Conservation (phyloP, 257 asterid genomes). For the Datura wrightii region DNA sequence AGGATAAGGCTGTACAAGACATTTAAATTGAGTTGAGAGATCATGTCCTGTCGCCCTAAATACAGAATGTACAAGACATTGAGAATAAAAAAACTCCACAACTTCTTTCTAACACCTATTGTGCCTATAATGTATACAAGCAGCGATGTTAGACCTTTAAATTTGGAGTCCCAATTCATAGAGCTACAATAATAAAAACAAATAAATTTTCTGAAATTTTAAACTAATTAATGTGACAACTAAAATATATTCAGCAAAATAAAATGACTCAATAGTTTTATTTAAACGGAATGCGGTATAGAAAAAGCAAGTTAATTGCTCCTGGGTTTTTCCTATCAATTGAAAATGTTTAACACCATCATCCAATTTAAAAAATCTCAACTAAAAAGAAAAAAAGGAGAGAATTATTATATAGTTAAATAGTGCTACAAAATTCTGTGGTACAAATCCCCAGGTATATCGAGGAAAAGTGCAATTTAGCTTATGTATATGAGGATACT, state of each 20-base stretch:
- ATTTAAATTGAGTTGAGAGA: background rate
- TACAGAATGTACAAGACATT: background rate
- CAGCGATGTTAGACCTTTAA: background rate
- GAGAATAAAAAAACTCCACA: background rate
- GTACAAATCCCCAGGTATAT: background rate
- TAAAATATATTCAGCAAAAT: slow-evolving; percentile 10
- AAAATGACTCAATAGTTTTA: background rate
- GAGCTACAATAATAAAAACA: slow-evolving; percentile 6
- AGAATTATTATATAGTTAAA: background rate
- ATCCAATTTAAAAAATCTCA: background rate
- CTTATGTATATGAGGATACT: background rate
- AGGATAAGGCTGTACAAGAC: too few species aligned
- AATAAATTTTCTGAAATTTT: background rate
- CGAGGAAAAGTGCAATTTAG: slow-evolving; percentile 18
- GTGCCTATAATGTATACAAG: background rate
- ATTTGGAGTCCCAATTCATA: background rate
- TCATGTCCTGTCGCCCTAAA: background rate
- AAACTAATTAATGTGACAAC: slow-evolving; percentile 13
- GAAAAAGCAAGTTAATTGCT: slow-evolving; percentile 17
- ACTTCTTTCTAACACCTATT: background rate
- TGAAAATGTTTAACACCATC: background rate
- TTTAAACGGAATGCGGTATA: background rate
- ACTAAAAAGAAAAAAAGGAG: background rate
- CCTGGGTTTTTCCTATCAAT: background rate
- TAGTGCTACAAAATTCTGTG: background rate